Conservation (phyloP, 208 protist species). For the Cochliopodium minus region DNA sequence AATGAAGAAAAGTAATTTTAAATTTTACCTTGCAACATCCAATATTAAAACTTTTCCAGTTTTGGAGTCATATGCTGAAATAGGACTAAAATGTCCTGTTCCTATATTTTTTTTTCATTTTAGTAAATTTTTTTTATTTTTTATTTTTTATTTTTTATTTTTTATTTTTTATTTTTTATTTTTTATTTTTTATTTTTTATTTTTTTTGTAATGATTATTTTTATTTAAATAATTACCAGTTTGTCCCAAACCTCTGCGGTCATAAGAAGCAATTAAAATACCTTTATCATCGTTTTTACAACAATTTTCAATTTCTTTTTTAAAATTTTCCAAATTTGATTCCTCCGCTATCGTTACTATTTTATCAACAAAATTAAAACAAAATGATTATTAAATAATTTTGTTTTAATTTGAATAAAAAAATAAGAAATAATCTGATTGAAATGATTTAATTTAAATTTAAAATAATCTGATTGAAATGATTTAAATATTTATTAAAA, state of each 20-base stretch:
- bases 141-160: neutral
- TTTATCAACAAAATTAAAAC: neutral
- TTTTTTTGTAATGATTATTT: neutral
- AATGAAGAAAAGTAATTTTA: too few species aligned
- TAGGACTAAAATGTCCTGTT: constrained; percentile 28
- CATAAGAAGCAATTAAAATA: constrained; percentile 15
- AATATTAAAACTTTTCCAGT: constrained; percentile 21
- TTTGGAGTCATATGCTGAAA: constrained; percentile 22
- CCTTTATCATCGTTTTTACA: neutral
- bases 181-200: too few species aligned
- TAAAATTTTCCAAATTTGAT: neutral
- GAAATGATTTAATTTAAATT: neutral
- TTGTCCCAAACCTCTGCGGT: constrained; percentile 7
- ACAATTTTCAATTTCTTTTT: neutral
- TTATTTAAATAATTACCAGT: neutral
- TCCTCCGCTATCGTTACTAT: neutral
- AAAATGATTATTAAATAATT: neutral
- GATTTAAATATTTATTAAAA: neutral
- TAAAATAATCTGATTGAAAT: neutral
- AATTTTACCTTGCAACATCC: constrained; percentile 29
- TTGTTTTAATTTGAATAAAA: neutral
- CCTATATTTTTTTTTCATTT: neutral
- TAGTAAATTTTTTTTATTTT: neutral
- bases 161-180: too few species aligned
- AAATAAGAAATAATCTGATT: neutral